Percentiles rank a stretch among this genome's conserved stretches.
phyloP scores from a whole-genome alignment of 1,284 basidiomycete genomes.

The Pterulicium gracile region DNA sequence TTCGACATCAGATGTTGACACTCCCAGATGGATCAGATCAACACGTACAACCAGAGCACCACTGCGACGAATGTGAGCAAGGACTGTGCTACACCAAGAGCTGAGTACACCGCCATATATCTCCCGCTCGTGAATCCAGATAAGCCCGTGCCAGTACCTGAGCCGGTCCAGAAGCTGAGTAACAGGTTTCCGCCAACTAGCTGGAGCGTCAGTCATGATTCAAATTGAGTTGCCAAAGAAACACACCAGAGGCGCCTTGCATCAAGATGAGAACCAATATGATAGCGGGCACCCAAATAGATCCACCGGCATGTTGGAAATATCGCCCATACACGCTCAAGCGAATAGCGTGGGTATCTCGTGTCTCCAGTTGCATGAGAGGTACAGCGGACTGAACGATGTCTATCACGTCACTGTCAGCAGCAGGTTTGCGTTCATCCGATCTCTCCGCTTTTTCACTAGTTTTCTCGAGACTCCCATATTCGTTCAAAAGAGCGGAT shows the following conservation, averaged over 20 bases:
- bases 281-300: conserved; percentile 34
- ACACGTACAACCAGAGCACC: background rate
- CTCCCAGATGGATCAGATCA: background rate
- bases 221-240: background rate
- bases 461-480: conserved; percentile 31
- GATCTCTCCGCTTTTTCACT: conserved; percentile 13
- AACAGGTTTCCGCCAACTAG: conserved; percentile 34
- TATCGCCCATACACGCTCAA: conserved; percentile 44
- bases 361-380: conserved; percentile 46
- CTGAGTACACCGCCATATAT: conserved; percentile 42
- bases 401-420: conserved; percentile 16
- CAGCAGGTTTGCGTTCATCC: conserved; percentile 11
- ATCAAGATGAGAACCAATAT: conserved; percentile 24
- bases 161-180: conserved; percentile 20
- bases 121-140: conserved; percentile 27
- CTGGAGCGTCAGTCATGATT: background rate
- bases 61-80: background rate
- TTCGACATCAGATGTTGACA: background rate
- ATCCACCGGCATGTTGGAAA: conserved; percentile 38
- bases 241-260: conserved; percentile 28
- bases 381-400: conserved; percentile 19
- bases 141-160: conserved; percentile 8
- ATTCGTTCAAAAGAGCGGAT: conserved; percentile 50
- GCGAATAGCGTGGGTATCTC: conserved; percentile 41
- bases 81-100: conserved; percentile 21